Conservation (phyloP, 2,329 filamentous ascomycete genomes). For the Aspergillus sp. region DNA sequence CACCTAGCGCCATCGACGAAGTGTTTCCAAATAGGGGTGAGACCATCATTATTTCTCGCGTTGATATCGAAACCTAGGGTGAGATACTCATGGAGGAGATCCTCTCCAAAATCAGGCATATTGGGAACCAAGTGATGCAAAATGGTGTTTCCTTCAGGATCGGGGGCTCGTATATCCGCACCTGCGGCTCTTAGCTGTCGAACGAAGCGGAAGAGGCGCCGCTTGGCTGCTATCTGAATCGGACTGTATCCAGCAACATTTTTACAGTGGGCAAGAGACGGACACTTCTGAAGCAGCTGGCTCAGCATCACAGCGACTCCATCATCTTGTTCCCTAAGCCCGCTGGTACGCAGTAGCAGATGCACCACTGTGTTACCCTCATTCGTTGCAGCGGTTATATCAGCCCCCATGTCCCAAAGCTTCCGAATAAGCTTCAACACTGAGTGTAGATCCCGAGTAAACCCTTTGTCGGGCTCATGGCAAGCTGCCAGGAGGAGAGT, state of each 20-base stretch:
- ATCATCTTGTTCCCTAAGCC: not conserved
- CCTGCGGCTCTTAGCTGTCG: not conserved
- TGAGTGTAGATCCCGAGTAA: not conserved
- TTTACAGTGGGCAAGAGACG: not conserved
- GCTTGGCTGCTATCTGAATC: not conserved
- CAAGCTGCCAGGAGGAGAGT: conserved; percentile 11
- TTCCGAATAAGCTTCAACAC: not conserved
- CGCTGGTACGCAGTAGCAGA: not conserved
- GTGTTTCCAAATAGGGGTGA: conserved; percentile 16
- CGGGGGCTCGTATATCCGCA: not conserved
- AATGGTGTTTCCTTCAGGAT: conserved; percentile 12
- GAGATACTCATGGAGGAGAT: not conserved
- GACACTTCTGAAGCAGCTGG: not conserved
- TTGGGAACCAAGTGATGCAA: not conserved
- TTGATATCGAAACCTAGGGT: conserved; percentile 4
- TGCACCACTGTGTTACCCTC: not conserved
- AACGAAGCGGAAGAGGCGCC: not conserved
- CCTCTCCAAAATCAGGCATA: not conserved
- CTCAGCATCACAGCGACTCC: not conserved
- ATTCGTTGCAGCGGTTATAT: not conserved
- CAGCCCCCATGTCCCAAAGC: not conserved
- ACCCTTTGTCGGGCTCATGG: not conserved
- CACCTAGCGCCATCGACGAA: not conserved
- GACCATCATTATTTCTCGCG: conserved; percentile 3
- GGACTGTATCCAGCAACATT: not conserved